Evolutionary conservation across 495 filamentous ascomycete species (phyloP).

Genomic region (Neurospora sublineolata): DNA sequence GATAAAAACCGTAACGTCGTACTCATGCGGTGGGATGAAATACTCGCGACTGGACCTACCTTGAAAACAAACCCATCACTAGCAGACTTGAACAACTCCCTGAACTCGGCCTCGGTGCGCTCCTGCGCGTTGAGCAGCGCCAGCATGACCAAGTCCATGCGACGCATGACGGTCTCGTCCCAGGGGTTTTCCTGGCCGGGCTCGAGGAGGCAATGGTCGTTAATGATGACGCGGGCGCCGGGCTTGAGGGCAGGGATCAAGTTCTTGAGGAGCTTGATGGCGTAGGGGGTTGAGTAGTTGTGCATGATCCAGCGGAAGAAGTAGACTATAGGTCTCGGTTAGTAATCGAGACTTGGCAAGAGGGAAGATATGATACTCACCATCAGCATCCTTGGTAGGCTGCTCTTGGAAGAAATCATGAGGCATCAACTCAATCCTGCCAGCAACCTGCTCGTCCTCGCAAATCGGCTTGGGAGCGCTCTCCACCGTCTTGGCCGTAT

Average conservation of each 20-base stretch:
- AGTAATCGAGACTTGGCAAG: background rate
- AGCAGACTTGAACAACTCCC: conserved; percentile 34
- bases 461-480: conserved; percentile 31
- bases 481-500: conserved; percentile 35
- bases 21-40: background rate
- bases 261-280: conserved; percentile 38
- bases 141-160: conserved; percentile 48
- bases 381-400: conserved; percentile 39
- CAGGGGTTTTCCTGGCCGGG: conserved; percentile 30
- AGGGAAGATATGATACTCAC: conserved; percentile 8
- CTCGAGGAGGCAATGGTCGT: conserved; percentile 40
- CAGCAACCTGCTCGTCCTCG: conserved; percentile 27
- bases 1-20: background rate
- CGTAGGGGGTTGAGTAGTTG: conserved; percentile 48
- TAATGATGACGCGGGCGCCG: conserved; percentile 40
- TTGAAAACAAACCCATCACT: conserved; percentile 33
- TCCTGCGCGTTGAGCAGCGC: conserved; percentile 43
- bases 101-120: conserved; percentile 38
- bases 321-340: conserved; percentile 28
- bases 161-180: conserved; percentile 41
- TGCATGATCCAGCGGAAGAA: conserved; percentile 49
- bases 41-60: conserved; percentile 12
- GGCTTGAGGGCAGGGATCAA: conserved; percentile 45
- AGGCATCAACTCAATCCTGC: conserved; percentile 31
- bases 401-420: conserved; percentile 49